Evolutionary conservation across 2,329 filamentous ascomycete genomes (phyloP), one percentile per base, ranked within the genome.

Genomic region (Penicillium sp.): DNA sequence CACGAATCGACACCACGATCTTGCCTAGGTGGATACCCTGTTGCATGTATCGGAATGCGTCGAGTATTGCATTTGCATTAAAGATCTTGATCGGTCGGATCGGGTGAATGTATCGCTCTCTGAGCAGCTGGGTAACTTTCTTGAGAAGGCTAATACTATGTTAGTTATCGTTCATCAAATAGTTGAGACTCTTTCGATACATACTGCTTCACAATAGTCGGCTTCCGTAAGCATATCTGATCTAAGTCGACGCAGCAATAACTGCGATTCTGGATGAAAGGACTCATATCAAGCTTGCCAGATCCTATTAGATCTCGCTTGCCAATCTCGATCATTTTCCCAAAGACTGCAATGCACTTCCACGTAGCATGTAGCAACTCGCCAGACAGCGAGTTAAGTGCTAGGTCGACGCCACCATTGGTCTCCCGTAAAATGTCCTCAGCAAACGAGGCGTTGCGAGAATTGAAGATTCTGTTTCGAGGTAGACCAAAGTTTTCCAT

Each of bases 31-130:
- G 78, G 1, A 69, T 65, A 1, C 77, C 78, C 2, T 65, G 67
- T 52, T 81, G 76, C 73, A 82, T 75, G 35, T 66, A 68, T 0
- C 76, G 65, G 59, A 82, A 79, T 0, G 78, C 78, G 11, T 76
- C 70, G 11, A 69, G 60, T 0, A 78, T 63, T 1, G 73, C 3
- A 54, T 48, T 33, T 0, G 47, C 73, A 69, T 19, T 62, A 44
- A 37, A 71, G 4, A 54, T n/a, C 7, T 47, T 59, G n/a, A 65
- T 56, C 0, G 67, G 66, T 11, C 49, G 44, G n/a, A 68, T 67
- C 3, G 66, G 63, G 4, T 52, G 2, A 47, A 58, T 43, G 33
- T 61, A 4, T 39, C 60, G 48, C 4, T 59, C 39, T 16, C 48
- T 55, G 4, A 64, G 55, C 35, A 65, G 39, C 3, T 52, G 22